phyloP scores from a whole-genome alignment of 2,329 filamentous ascomycete species.

The Neonectria coccinea region DNA sequence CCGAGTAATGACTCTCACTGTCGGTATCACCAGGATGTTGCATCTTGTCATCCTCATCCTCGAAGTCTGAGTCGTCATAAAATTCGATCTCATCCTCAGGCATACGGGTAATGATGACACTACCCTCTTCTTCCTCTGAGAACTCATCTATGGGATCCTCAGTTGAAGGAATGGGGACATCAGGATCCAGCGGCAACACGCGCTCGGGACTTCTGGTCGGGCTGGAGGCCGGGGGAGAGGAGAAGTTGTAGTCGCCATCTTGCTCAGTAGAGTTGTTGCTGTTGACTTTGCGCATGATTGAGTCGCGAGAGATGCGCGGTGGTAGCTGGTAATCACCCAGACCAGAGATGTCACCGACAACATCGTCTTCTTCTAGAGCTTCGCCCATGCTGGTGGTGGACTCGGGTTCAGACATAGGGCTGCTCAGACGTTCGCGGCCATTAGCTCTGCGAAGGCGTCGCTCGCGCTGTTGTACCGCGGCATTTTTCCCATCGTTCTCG shows the following conservation, averaged over 20 bases:
- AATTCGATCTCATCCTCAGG: conserved; percentile 73
- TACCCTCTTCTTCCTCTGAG: conserved; percentile 64
- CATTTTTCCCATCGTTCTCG: conserved; percentile 67
- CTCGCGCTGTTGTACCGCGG: conserved; percentile 75
- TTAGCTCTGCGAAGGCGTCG: conserved; percentile 74
- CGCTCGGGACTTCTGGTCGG: conserved; percentile 62
- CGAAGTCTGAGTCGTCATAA: conserved; percentile 59
- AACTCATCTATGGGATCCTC: conserved; percentile 72
- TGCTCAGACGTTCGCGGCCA: conserved; percentile 63
- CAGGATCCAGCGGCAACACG: conserved; percentile 78
- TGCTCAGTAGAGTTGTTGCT: conserved; percentile 67
- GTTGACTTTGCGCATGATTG: conserved; percentile 89
- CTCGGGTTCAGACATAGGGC: conserved; percentile 55
- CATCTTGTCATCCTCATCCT: conserved; percentile 72
- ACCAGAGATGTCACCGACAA: conserved; percentile 69
- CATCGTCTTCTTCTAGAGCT: conserved; percentile 67
- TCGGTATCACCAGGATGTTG: conserved; percentile 60
- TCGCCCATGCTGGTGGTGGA: conserved; percentile 48
- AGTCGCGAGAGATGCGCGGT: conserved; percentile 89
- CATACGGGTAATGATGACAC: conserved; percentile 76
- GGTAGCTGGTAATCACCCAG: conserved; percentile 75
- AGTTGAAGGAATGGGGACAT: conserved; percentile 88
- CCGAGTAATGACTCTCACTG: conserved; percentile 53
- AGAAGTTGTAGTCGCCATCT: conserved; percentile 73
- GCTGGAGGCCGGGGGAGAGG: conserved; percentile 70